Conservation (phyloP, 768 basidiomycete genomes). For the Tremella yokohamensis region DNA sequence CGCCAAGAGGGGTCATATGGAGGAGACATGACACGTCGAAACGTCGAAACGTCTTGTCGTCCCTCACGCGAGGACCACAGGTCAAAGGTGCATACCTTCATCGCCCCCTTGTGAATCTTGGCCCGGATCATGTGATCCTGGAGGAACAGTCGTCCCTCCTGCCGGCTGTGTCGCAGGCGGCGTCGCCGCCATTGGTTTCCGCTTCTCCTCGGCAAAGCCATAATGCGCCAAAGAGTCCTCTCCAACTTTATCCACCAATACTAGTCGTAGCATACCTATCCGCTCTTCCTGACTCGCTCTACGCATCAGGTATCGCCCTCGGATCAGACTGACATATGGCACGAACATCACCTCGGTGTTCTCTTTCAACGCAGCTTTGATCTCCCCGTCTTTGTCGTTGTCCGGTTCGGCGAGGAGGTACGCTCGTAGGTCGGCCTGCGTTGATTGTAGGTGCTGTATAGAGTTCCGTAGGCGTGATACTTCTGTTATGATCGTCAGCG, state of each 20-base stretch:
- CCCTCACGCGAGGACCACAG: too few species aligned
- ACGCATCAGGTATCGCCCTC: background rate
- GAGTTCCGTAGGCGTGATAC: slow-evolving; percentile 35
- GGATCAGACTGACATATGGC: background rate
- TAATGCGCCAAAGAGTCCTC: slow-evolving; percentile 34
- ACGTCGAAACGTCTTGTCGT: too few species aligned
- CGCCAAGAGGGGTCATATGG: too few species aligned
- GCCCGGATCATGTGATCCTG: too few species aligned
- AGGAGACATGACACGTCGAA: too few species aligned
- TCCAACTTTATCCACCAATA: slow-evolving; percentile 37
- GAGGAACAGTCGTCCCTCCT: too few species aligned
- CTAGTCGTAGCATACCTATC: slow-evolving; percentile 34
- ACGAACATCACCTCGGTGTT: slow-evolving; percentile 42
- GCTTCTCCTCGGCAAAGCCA: slow-evolving; percentile 16
- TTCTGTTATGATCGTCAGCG: slow-evolving; percentile 16
- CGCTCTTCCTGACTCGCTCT: slow-evolving; percentile 41
- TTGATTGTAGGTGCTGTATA: slow-evolving; percentile 24
- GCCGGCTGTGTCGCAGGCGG: too few species aligned
- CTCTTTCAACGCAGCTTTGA: slow-evolving; percentile 21
- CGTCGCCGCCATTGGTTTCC: too few species aligned
- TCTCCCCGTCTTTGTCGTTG: slow-evolving; percentile 17
- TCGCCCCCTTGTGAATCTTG: too few species aligned
- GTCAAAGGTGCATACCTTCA: too few species aligned
- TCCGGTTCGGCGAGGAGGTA: slow-evolving; percentile 27
- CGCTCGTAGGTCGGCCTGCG: slow-evolving; percentile 23